These are phyloP conservation scores for Thelephora terrestris DNA, from an alignment of 1,284 basidiomycete species.

Conservation along the genomic window DNA sequence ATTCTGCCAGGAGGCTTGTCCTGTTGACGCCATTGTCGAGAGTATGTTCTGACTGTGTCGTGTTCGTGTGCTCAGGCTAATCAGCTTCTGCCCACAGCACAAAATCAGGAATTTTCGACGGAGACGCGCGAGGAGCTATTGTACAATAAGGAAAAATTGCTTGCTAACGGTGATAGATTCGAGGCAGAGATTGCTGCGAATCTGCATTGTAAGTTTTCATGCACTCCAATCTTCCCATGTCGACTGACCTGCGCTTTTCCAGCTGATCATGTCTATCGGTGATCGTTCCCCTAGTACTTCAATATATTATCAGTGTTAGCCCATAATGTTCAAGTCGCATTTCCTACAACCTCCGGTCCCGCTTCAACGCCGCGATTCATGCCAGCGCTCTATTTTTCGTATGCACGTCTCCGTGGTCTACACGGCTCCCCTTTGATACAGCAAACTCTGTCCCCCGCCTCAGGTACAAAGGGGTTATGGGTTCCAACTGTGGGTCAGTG, in stretches of 20 bases:
- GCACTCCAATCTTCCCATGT: slow-evolving; percentile 8
- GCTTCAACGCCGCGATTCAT: no score
- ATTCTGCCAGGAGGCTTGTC: slow-evolving; percentile 98
- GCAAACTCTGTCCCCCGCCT: no score
- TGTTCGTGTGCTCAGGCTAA: slow-evolving; percentile 7
- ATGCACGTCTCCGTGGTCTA: no score
- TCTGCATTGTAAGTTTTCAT: slow-evolving; percentile 54
- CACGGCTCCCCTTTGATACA: no score
- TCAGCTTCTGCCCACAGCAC: slow-evolving; percentile 40
- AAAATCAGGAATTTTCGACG: slow-evolving; percentile 94
- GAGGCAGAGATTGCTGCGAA: slow-evolving; percentile 97
- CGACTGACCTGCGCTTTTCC: slow-evolving; percentile 5
- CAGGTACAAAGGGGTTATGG: no score
- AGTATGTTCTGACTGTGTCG: slow-evolving; percentile 45
- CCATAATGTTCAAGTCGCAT: no score
- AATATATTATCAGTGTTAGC: no score
- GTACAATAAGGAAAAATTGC: slow-evolving; percentile 98
- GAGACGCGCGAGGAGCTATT: slow-evolving; percentile 97
- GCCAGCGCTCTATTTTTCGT: no score
- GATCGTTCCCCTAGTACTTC: slow-evolving; percentile 15
- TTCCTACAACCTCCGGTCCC: no score
- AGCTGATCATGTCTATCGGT: slow-evolving; percentile 61
- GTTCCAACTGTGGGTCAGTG: no score
- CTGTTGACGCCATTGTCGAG: slow-evolving; percentile 99
- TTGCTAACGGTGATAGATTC: slow-evolving; percentile 91